A percentile compares a stretch with the other conserved stretches of the same genome.
phyloP scores from a whole-genome alignment of 805 yeast genomes.

The Saccharomyces paradoxus region DNA sequence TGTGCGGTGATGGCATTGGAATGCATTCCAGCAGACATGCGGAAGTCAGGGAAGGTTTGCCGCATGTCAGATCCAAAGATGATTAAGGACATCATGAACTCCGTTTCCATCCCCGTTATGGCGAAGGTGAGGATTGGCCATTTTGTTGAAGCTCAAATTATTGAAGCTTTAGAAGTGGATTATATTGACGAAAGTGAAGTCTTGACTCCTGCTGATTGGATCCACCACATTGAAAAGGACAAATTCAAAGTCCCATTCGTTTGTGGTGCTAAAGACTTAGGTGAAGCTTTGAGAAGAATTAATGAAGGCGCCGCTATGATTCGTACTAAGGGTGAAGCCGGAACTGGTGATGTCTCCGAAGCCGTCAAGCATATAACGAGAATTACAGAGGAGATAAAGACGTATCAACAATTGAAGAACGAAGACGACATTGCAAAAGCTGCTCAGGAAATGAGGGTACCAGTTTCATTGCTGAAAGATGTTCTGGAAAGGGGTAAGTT shows the following conservation, averaged over 20 bases:
- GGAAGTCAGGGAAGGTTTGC: constrained; percentile 71
- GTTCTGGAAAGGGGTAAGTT: constrained; percentile 43
- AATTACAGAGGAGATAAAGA: constrained; percentile 46
- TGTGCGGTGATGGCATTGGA: constrained; percentile 84
- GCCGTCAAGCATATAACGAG: constrained; percentile 65
- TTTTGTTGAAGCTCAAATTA: constrained; percentile 67
- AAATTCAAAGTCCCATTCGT: constrained; percentile 67
- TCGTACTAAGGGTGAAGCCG: constrained; percentile 81
- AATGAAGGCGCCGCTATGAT: constrained; percentile 81
- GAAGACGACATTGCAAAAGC: constrained; percentile 40
- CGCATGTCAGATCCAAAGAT: constrained; percentile 81
- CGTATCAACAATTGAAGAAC: constrained; percentile 25
- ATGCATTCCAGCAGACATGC: constrained; percentile 75
- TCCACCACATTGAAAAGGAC: constrained; percentile 51
- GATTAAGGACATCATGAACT: constrained; percentile 61
- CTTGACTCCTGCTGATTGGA: constrained; percentile 69
- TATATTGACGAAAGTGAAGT: constrained; percentile 80
- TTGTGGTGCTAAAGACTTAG: constrained; percentile 73
- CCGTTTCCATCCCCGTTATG: constrained; percentile 65
- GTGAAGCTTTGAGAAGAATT: constrained; percentile 71
- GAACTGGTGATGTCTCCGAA: constrained; percentile 77
- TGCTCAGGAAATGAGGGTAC: constrained; percentile 54
- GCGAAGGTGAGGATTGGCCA: constrained; percentile 81
- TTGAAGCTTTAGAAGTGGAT: constrained; percentile 63
- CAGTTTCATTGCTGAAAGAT: constrained; percentile 41